Evolutionary conservation across 1,139 yeast genomes (phyloP), one percentile per base, ranked within the genome.

Genomic region (Blastobotrys malaysiensis): DNA sequence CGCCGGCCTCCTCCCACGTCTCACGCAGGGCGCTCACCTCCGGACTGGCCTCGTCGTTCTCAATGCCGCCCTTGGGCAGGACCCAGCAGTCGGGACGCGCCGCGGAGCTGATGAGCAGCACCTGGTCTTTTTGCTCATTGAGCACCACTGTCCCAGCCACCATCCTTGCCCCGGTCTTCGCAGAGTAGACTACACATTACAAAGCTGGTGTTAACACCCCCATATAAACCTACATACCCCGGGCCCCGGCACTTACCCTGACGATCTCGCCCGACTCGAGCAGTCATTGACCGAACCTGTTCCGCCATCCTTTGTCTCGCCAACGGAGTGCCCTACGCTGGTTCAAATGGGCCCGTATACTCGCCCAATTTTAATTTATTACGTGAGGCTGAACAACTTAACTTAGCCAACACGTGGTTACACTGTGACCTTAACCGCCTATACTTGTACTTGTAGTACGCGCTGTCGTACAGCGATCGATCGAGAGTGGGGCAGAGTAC

Each of bases 1-100:
- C 88, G 0, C 99, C 99, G 0, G 96, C 95, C 69, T 93, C 99
- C 70, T 93, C 99, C 99, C 99, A 93, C 0, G 96, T 88, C 68
- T 93, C 99, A 56, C 99, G 75, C 14, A 79, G 74, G 0, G 98
- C 98, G 6, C 88, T 64, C 52, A 71, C 68, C 54, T 63, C 64
- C 16, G 54, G 63, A 36, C 62, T 62, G 18, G 77, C 79, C 66
- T 93, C 99, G 68, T 93, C 99, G 46, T 69, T 67, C 69, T 93
- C 99, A 52, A 91, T 83, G 0, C 99, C 99, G 31, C 99, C 99
- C 66, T 93, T 95, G 2, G 99, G 99, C 9, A 93, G 71, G 13
- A 95, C 88, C 96, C 96, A 90, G 62, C 78, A 79, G 54, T 80
- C 79, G 39, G 76, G 77, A 57, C 82, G 82, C 14, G 83, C 82